Evolutionary conservation across 352 stramenopile species (phyloP).

Genomic region (Phytophthora brassicae): DNA sequence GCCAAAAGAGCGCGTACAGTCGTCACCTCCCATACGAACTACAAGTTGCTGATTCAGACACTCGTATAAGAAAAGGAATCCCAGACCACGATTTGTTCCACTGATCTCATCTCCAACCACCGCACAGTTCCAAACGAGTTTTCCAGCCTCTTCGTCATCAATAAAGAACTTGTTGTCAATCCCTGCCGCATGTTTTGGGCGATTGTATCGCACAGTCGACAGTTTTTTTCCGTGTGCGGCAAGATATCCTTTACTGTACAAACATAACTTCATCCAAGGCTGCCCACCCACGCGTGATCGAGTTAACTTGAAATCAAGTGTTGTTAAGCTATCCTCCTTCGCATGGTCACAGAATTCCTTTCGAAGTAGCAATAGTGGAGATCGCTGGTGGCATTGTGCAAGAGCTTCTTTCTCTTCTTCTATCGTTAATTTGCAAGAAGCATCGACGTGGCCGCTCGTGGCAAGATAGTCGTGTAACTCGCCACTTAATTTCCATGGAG

Average conservation of each 20-base stretch:
- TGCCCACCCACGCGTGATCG: slow-evolving; percentile 78
- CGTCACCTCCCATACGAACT: slow-evolving; percentile 63
- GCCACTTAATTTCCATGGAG: slow-evolving; percentile 79
- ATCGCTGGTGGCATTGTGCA: slow-evolving; percentile 64
- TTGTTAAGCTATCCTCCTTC: slow-evolving; percentile 20
- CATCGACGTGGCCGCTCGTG: slow-evolving; percentile 90
- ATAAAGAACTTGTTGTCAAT: slow-evolving; percentile 70
- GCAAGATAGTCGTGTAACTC: slow-evolving; percentile 90
- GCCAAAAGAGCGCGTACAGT: slow-evolving; percentile 77
- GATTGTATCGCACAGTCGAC: slow-evolving; percentile 83
- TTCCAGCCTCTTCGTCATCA: slow-evolving; percentile 75
- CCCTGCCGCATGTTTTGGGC: slow-evolving; percentile 56
- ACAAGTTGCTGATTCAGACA: slow-evolving; percentile 73
- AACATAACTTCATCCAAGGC: slow-evolving; percentile 82
- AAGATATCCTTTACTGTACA: slow-evolving; percentile 79
- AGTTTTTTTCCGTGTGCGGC: slow-evolving; percentile 76
- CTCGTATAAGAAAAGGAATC: slow-evolving; percentile 85
- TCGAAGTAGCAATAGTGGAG: slow-evolving; percentile 62
- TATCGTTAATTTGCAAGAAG: slow-evolving; percentile 90
- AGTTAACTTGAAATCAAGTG: slow-evolving; percentile 65
- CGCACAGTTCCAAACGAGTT: slow-evolving; percentile 83
- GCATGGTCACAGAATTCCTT: slow-evolving; percentile 70
- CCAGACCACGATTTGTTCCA: slow-evolving; percentile 73
- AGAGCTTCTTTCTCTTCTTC: slow-evolving; percentile 96
- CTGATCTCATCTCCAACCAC: slow-evolving; percentile 84